phyloP scores from a whole-genome alignment of 306 rosid genomes.

The Albizia julibrissin region DNA sequence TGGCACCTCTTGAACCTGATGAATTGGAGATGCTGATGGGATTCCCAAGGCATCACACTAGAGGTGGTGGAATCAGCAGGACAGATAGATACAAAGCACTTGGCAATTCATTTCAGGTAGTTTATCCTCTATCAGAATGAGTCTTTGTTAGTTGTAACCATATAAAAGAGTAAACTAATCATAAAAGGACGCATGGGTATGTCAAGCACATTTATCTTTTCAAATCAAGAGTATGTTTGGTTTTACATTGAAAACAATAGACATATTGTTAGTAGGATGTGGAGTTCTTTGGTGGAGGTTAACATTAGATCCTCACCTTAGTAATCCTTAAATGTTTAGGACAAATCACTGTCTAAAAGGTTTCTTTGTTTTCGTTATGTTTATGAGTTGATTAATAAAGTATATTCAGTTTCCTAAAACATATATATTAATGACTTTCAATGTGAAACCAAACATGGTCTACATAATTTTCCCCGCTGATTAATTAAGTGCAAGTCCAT shows the following conservation, averaged over 20 bases:
- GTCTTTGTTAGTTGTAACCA: no score
- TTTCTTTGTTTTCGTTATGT: no score
- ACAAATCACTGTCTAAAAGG: no score
- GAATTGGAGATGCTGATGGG: background rate
- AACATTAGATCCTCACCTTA: no score
- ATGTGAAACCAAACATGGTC: background rate
- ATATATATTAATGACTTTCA: background rate
- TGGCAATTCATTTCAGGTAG: background rate
- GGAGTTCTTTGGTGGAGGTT: no score
- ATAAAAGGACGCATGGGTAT: no score
- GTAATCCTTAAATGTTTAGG: no score
- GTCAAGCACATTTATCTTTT: background rate
- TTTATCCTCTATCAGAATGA: background rate
- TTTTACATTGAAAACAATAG: no score
- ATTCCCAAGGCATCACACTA: background rate
- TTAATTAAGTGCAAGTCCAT: background rate
- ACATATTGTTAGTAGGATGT: background rate
- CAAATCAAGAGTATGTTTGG: background rate
- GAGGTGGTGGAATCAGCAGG: background rate
- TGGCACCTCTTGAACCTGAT: background rate
- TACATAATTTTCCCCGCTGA: background rate
- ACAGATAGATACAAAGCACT: background rate
- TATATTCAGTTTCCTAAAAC: no score
- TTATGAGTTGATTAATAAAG: no score
- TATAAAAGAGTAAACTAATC: background rate